Base-by-base conservation (phyloP, 2,329 filamentous ascomycete genomes). In the Talaromyces atroroseus region DNA sequence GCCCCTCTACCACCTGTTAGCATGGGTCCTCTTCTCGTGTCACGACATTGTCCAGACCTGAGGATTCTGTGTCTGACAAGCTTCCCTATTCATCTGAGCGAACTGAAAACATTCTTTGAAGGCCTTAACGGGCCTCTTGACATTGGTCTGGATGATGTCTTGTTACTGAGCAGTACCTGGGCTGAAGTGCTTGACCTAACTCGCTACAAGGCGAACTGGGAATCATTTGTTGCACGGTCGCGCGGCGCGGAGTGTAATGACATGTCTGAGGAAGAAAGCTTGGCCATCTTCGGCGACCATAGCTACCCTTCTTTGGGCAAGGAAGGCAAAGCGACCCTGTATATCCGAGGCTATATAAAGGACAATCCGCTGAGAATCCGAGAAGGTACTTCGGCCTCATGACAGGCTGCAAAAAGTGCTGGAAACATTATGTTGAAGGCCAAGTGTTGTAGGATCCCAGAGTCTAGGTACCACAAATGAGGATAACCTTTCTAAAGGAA, bases 91-190 rank as follows among this genome's bases (percentile, higher is more conserved):
- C 47, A 49, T 49, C 47, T 49, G 29, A 49, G 11, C 26, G 29
- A 36, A 36, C 29, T 49, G 29, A 49, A 36, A 49, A 49, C 3
- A 49, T 36, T 49, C 29, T 7, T 49, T 20, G 47, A 36, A 36
- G 29, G 47, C 11, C 47, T 49, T 49, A 49, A 49, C 10, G 29
- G 29, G 29, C 29, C 26, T 49, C 24, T 49, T 23, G 2, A 2
- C 47, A 49, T 36, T 23, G 2, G 1, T 34, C 23, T 36, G 47
- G 29, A 49, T 21, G 3, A 20, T 23, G 46, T 49, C n/a, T 20
- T 49, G 18, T 49, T 49, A 49, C 29, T 49, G 47, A 49, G 47
- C 29, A 29, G 47, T 36, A 49, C 47, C 47, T 49, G 47, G 47
- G 29, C 47, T 11, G 47, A 49, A 16, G 47, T 29, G 11, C 47